Base-by-base conservation (phyloP, 768 basidiomycete genomes). In the Suillus placidus region DNA sequence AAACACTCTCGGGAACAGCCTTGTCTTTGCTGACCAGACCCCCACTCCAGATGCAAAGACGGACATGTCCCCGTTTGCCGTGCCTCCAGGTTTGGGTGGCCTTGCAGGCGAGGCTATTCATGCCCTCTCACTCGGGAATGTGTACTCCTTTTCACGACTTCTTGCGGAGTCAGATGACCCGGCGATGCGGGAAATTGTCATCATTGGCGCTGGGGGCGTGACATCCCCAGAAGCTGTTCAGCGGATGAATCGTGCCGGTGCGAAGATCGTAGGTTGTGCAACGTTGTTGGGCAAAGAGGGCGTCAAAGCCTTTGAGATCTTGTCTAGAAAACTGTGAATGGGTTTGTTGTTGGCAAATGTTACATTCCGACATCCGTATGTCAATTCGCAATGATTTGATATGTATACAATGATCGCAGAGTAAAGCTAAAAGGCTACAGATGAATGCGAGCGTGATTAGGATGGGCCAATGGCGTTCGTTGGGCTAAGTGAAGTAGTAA, bases 141-240 rank as follows among this genome's bases (percentile, higher is more conserved):
- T 92, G 37, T 82, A 82, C 70, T 80, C 84, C 20, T 89, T 94
- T 72, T 73, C 82, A 16, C 77, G 76, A 47, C 73, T 93, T 52
- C 78, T 94, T 60, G 73, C 75, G 20, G 74, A 78, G 42, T 80
- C 80, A 34, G 63, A 69, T 60, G 81, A 81, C 65, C 68, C 74
- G 4, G 80, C 80, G 0, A 70, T 93, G 45, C 74, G 74, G 35
- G 70, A 78, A 3, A 84, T 94, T 63, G 79, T 79, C 60, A 80
- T 95, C 63, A 84, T 95, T 55, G 94, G 93, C 2, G 89, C 90
- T n/a, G 94, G 94, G 1, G 94, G 94, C 6, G 92, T 94, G 20
- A 88, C 85, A 2, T 84, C 84, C 26, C 77, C 80, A 6, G 88
- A 79, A 26, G 88, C 86, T 2, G 86, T 82, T 14, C 74, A 77